Base-by-base conservation (phyloP, 805 yeast species). In the Ogataea philodendri region DNA sequence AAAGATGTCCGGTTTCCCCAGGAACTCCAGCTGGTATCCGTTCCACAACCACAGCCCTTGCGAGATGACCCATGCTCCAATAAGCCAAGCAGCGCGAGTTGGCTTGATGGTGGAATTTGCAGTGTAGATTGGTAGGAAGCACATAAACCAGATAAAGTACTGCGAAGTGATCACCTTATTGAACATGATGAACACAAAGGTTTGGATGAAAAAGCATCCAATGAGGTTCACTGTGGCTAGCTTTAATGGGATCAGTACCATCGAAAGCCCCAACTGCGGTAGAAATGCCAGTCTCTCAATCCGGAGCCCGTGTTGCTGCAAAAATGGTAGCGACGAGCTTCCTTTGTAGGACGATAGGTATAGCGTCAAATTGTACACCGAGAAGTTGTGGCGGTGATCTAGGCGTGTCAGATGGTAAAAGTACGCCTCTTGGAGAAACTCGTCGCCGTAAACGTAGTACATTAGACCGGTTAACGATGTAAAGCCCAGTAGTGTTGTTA, bases 341-440 rank as follows among this genome's bases (percentile, higher is more conserved):
- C 39, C 31, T 6, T 46, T 32, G 11, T 67, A 67, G 2, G 88
- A 79, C 29, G 72, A 71, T 54, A 72, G 75, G 57, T 83, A 84
- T 25, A 93, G 64, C 15, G 81, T 65, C 9, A 86, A 65, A 57
- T 89, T 84, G 72, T 89, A 93, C 2, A 89, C 67, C 4, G 96
- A 85, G 55, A 93, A 93, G 60, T 93, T 93, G 62, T 93, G 98
- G 30, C 98, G 75, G 59, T 93, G 98, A 58, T 93, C 98, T 4
- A 86, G 60, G 42, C 98, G 68, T 7, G 75, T 67, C 26, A 90
- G 63, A 59, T 90, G 98, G 56, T 90, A 89, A 4, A 87, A 54
- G 55, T 85, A 88, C 0, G 96, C 73, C 49, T 90, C 84, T 26
- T 76, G 66, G 9, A 93, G 41, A 54, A 81, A 90, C 45, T 85